Evolutionary conservation across 768 basidiomycete genomes (phyloP).

Genomic region (Phanerodontia chrysosporium): DNA sequence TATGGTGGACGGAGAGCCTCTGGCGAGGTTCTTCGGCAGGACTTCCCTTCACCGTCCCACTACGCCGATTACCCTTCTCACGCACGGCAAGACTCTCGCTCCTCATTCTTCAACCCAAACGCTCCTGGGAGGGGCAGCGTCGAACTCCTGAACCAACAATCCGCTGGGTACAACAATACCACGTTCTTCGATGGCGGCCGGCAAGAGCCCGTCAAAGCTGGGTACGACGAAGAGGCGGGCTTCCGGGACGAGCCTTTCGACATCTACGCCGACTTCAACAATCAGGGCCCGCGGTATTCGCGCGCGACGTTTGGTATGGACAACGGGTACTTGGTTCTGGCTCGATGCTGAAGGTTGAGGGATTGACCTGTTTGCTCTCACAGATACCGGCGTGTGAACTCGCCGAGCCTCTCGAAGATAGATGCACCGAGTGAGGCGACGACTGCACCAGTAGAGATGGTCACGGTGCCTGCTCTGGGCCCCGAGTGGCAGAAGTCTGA

Average conservation of each 20-base stretch:
- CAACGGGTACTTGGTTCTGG: slow-evolving; percentile 6
- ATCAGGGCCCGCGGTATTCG: slow-evolving; percentile 75
- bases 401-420: slow-evolving; percentile 21
- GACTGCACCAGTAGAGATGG: slow-evolving; percentile 68
- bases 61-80: slow-evolving; percentile 27
- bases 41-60: slow-evolving; percentile 35
- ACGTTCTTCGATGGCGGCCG: slow-evolving; percentile 69
- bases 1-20: slow-evolving; percentile 62
- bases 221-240: slow-evolving; percentile 61
- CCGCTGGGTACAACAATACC: slow-evolving; percentile 70
- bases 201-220: slow-evolving; percentile 74
- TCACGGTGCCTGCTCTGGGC: slow-evolving; percentile 89
- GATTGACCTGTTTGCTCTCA: background rate
- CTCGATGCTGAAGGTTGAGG: background rate
- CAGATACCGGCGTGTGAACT: slow-evolving; percentile 25
- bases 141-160: slow-evolving; percentile 34
- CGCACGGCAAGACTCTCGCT: slow-evolving; percentile 62
- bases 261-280: slow-evolving; percentile 88
- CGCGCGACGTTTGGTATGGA: slow-evolving; percentile 42
- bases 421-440: slow-evolving; percentile 35
- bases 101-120: slow-evolving; percentile 55
- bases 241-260: slow-evolving; percentile 54
- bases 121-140: slow-evolving; percentile 37
- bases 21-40: slow-evolving; percentile 56
- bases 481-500: slow-evolving; percentile 86